Percentiles rank a stretch among this genome's conserved stretches.
Evolutionary conservation across 176 grass and related monocot genomes (phyloP).

Genomic region (Chrysopogon serrulatus): DNA sequence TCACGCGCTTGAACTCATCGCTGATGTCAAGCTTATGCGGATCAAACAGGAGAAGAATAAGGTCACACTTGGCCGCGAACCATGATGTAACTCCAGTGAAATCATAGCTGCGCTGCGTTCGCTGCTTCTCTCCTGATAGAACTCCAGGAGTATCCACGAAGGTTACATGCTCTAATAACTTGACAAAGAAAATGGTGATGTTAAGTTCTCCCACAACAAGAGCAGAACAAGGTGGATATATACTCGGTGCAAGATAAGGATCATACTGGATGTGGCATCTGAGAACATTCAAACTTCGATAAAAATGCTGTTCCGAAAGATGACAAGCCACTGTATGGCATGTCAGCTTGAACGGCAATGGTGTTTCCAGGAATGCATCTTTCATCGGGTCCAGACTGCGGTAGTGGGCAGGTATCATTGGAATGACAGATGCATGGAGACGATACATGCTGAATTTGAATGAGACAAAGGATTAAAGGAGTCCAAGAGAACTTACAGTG

Average conservation of each 20-base stretch:
- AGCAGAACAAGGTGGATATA: background rate
- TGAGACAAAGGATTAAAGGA: background rate
- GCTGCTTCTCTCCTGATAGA: slow-evolving; percentile 69
- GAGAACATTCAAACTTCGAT: slow-evolving; percentile 86
- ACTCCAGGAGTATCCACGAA: slow-evolving; percentile 92
- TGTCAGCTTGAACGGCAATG: slow-evolving; percentile 76
- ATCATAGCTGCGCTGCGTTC: slow-evolving; percentile 68
- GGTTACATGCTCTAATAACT: slow-evolving; percentile 79
- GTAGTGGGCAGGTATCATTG: background rate
- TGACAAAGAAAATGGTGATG: background rate
- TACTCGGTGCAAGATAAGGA: background rate
- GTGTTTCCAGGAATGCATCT: slow-evolving; percentile 89
- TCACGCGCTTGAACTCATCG: slow-evolving; percentile 76
- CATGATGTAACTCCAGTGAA: slow-evolving; percentile 78
- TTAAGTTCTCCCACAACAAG: background rate
- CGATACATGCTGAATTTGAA: background rate
- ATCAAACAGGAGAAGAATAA: slow-evolving; percentile 75
- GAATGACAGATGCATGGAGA: background rate
- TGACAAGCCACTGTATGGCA: slow-evolving; percentile 79
- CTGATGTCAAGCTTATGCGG: slow-evolving; percentile 77
- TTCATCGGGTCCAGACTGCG: slow-evolving; percentile 81
- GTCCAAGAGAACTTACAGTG: slow-evolving; percentile 43
- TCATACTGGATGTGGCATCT: slow-evolving; percentile 81
- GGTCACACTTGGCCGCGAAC: slow-evolving; percentile 72
- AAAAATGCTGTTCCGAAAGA: slow-evolving; percentile 75